These are phyloP conservation scores for Chaetomiaceae sp. DNA, from an alignment of 2,329 filamentous ascomycete species.

Conservation along the genomic window DNA sequence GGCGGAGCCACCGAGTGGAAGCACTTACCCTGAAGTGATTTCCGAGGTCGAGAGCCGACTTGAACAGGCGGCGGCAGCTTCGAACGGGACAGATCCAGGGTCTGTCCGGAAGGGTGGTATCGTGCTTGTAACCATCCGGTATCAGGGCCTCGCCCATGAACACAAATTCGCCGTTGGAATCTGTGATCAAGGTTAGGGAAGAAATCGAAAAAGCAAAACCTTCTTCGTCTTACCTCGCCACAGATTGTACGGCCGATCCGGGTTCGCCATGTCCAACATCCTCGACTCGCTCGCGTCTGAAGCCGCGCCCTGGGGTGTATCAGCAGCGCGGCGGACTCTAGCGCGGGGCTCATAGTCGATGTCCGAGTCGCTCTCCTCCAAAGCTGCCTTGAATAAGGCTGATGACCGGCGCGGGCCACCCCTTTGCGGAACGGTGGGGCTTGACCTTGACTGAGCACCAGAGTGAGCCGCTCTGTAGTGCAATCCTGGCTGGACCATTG, in stretches of 20 bases:
- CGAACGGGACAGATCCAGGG: conserved; percentile 24
- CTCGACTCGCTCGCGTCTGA: background rate
- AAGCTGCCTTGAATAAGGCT: too few species aligned
- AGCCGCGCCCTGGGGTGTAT: background rate
- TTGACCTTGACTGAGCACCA: background rate
- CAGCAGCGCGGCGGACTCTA: too few species aligned
- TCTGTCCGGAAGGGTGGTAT: conserved; percentile 10
- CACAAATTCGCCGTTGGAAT: background rate
- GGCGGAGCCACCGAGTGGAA: too few species aligned
- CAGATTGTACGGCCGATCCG: conserved; percentile 18
- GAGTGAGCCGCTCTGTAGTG: background rate
- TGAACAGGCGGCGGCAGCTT: conserved; percentile 18
- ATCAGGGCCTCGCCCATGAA: conserved; percentile 11
- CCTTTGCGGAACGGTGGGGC: background rate
- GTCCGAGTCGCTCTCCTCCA: background rate
- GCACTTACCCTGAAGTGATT: conserved; percentile 17
- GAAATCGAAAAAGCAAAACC: too few species aligned
- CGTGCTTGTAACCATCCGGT: conserved; percentile 16
- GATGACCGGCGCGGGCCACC: background rate
- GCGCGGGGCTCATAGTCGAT: background rate
- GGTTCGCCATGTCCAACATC: conserved; percentile 15
- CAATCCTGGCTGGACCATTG: conserved; percentile 6
- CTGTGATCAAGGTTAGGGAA: background rate
- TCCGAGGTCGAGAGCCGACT: background rate
- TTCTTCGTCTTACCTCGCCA: conserved; percentile 14